Conservation (phyloP, 257 asterid species). For the Nicotiana knightiana region DNA sequence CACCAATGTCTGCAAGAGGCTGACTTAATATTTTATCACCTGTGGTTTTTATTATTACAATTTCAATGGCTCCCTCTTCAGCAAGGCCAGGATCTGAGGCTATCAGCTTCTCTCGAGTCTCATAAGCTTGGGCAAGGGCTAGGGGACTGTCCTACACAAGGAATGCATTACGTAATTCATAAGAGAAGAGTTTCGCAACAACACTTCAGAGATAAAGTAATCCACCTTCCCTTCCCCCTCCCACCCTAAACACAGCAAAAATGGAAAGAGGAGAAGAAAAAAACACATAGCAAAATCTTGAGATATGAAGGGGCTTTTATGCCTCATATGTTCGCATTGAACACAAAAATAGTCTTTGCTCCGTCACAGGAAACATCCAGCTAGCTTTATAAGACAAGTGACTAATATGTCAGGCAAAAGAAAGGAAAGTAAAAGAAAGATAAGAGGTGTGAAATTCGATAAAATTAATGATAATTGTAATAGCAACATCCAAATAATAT, state of each 20-base stretch:
- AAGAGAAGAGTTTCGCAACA: neutral
- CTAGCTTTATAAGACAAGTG: neutral
- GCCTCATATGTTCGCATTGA: neutral
- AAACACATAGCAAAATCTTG: neutral
- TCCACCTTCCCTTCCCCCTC: neutral
- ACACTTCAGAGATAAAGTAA: neutral
- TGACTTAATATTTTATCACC: conserved; percentile 86
- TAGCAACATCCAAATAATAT: neutral
- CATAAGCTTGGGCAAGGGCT: conserved; percentile 96
- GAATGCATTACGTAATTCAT: conserved; percentile 10
- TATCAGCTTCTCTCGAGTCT: conserved; percentile 71
- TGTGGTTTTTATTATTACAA: conserved; percentile 77
- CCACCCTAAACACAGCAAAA: neutral
- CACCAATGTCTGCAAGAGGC: conserved; percentile 96
- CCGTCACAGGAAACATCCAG: neutral
- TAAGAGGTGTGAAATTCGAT: neutral
- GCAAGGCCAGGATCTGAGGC: conserved; percentile 71
- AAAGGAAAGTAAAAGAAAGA: neutral
- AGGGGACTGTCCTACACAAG: conserved; percentile 76
- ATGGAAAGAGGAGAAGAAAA: neutral
- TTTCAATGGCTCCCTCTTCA: conserved; percentile 80
- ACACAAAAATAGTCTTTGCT: neutral
- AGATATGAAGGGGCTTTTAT: neutral
- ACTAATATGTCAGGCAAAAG: neutral
- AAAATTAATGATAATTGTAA: neutral